Base-by-base conservation (phyloP, 805 yeast genomes). In the Kuraishia floccosa region DNA sequence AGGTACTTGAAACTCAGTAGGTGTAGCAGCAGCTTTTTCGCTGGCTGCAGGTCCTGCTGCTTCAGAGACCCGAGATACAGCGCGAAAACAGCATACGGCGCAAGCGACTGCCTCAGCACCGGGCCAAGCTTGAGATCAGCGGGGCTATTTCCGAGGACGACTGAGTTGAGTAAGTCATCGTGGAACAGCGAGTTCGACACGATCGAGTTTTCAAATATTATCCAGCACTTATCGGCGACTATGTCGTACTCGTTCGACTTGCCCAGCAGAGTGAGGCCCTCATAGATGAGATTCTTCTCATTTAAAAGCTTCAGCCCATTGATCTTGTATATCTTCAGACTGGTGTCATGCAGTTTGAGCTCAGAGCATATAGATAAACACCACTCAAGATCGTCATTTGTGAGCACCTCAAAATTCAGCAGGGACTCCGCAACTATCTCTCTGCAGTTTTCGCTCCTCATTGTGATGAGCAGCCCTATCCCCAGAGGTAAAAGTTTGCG, bases 341-440 rank as follows among this genome's bases (percentile, higher is more conserved):
- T 72, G 9, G 81, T 73, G 6, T 63, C 54, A n/a, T 72, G 61
- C 25, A 80, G 49, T 41, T 68, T 70, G 47, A 80, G 59, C 41
- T 76, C 66, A 9, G 86, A 81, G 55, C 89, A 79, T 4, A 81
- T 59, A 3, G 83, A 69, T 31, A 81, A 55, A 27, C 77, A 68
- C 89, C 89, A 81, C 49, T 81, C 91, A 37, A 78, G 62, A 46
- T 81, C 93, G 47, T 80, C 87, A 44, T 76, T 78, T 6, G 76
- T 75, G 32, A 65, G 55, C 43, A 74, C 75, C 27, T 74, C 61
- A 45, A 60, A 80, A 15, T 63, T 64, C 4, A 84, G 83, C 22
- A 81, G 52, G 29, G 70, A 62, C 36, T 72, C 75, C 4, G 72
- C 63, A 22, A 81, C 61, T 1, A 70, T 63, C 10, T 53, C 52